These are phyloP conservation scores for Gracilaria gracilis DNA, from an alignment of 23 red algal species.

Conservation along the genomic window DNA sequence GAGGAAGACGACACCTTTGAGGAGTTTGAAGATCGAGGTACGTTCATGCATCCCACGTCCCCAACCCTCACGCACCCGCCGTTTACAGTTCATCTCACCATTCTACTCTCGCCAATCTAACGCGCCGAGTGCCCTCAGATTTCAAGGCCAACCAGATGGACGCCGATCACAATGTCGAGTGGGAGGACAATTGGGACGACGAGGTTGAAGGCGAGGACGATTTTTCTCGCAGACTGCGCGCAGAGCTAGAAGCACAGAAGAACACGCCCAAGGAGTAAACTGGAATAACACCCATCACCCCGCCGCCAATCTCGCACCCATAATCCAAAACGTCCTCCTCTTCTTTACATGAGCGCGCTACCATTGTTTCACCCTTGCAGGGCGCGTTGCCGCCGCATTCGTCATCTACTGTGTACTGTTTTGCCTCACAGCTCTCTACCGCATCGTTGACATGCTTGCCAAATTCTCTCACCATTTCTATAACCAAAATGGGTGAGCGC, in stretches of 20 bases:
- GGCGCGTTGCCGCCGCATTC: background rate
- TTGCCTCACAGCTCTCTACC: too few species aligned
- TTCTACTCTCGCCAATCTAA: background rate
- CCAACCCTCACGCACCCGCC: background rate
- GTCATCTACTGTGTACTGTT: background rate
- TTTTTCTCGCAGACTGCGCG: constrained; percentile 77
- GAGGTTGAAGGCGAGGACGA: constrained; percentile 82
- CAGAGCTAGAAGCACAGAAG: constrained; percentile 59
- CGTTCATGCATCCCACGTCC: background rate
- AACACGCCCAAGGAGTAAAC: constrained; percentile 8
- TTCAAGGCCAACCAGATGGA: constrained; percentile 31
- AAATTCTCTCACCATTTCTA: too few species aligned
- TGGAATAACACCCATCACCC: background rate
- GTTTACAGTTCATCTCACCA: background rate
- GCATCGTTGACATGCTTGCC: too few species aligned
- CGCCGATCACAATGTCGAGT: constrained; percentile 60
- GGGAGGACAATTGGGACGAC: constrained; percentile 96
- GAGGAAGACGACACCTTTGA: constrained; percentile 96
- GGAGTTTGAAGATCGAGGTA: constrained; percentile 93
- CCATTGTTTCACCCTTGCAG: background rate
- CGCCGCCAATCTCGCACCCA: too few species aligned
- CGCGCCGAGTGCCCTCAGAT: background rate
- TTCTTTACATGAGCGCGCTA: too few species aligned
- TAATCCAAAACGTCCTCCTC: too few species aligned
- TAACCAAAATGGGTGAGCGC: too few species aligned